Base-by-base conservation (phyloP, 2,329 filamentous ascomycete genomes). In the Aaosphaeria pasadenensis region DNA sequence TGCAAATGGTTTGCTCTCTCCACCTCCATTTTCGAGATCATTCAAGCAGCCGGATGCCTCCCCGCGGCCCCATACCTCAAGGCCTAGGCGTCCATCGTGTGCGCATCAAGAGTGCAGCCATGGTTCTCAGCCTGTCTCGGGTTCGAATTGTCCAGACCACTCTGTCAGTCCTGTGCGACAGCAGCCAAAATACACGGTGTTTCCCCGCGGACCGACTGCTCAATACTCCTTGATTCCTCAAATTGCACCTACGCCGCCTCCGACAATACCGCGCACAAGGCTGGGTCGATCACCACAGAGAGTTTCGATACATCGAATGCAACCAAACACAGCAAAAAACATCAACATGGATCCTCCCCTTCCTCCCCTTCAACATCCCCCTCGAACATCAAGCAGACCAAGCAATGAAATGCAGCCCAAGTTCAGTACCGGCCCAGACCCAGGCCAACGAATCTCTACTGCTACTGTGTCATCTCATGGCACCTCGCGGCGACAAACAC, bases 1-100 rank as follows among this genome's bases (percentile, higher is more conserved):
- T 17, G 57, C 62, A 42, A 52, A 55, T 30, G 52, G 56, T 3
- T 43, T 65, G n/a, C 58, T 65, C 11, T 47, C 51, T 7, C 29
- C 55, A 7, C 43, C 42, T 11, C 45, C 53, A 17, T 47, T 49
- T 47, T 11, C 49, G 52, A 30, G 50, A 46, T 30, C 58, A 57
- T 11, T 51, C 52, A 24, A 24, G 17, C 17, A 24, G 17, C 17
- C 17, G 17, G 17, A 24, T 3, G 53, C 55, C 2, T 58, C 60
- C 7, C 45, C 47, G 0, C 56, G 50, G n/a, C 44, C 48, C 3
- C 47, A 60, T 28, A 55, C 47, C 17, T 49, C 54, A 1, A 46
- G 44, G 5, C 46, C 50, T n/a, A 43, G 43, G 29, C 29, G 52
- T 7, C 50, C 44, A 31, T 46, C 49, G 3, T 35, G 45, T 28